Evolutionary conservation across 768 basidiomycete genomes (phyloP), one percentile per base, ranked within the genome.

Genomic region (Amanita pseudoporphyria): DNA sequence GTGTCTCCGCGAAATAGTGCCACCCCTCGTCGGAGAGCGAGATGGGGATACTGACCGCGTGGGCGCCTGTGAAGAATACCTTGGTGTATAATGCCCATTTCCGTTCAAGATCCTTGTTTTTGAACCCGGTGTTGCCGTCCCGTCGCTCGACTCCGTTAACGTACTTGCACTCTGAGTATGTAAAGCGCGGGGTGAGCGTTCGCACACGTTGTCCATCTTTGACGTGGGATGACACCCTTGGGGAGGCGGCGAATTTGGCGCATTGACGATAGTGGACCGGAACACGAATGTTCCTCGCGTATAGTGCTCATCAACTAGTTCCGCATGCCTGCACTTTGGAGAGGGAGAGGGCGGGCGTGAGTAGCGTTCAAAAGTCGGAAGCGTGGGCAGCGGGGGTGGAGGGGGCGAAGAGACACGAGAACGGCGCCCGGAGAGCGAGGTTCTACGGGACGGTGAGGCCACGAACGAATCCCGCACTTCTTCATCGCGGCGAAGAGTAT

Each of bases 401-500:
- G 39, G 54, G 65, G 60, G 54, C 42, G 41, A 32, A 37, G 49
- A 26, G 21, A 38, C 39, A 24, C 45, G 51, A 22, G 46, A 28
- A 5, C 37, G 47, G 45, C 33, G 41, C 21, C 42, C 43, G 2
- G 47, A 32, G n/a, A 30, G 12, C 13, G 39, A 42, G 5, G 35
- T 10, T 28, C 19, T 49, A 19, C 45, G 39, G 4, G 47, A 16
- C 5, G 47, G 41, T n/a, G n/a, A n/a, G n/a, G n/a, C n/a, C n/a
- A n/a, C n/a, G n/a, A n/a, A n/a, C 19, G 35, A 33, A 41, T 32
- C 42, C 45, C 39, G 30, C 41, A 55, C 68, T 62, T 66, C 48
- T 41, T 70, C 75, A 56, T 70, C 79, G 41, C 74, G 68, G 24
- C 67, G 62, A 47, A 82, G 71, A 9, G 80, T 72, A 53, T 80